Evolutionary conservation across 148 eudicot species (phyloP).

Genomic region (Fagopyrum homotropicum): DNA sequence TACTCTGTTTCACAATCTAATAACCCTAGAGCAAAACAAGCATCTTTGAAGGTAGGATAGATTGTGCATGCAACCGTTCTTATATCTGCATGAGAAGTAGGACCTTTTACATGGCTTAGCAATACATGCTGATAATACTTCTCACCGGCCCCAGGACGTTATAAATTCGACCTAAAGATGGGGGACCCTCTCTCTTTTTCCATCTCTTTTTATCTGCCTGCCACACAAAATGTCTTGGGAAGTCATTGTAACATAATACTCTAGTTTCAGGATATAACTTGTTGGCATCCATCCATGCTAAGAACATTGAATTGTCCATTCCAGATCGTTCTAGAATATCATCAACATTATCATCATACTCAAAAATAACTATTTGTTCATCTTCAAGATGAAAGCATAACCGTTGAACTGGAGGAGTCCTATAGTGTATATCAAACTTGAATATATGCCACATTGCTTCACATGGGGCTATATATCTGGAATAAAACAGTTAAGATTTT

Average conservation of each 20-base stretch:
- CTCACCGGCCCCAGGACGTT: background rate
- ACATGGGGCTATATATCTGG: no score
- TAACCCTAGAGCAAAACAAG: constrained; percentile 10
- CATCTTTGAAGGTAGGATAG: background rate
- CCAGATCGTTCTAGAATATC: no score
- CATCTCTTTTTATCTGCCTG: background rate
- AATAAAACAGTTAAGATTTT: no score
- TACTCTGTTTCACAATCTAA: constrained; percentile 17
- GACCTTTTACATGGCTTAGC: background rate
- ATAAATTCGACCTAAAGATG: background rate
- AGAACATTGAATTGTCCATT: no score
- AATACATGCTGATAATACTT: background rate
- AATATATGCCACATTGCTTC: no score
- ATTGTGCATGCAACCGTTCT: background rate
- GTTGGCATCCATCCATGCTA: background rate
- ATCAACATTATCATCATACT: no score
- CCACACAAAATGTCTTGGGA: background rate
- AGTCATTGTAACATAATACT: background rate
- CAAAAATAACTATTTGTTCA: no score
- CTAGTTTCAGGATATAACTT: background rate
- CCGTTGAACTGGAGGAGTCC: no score
- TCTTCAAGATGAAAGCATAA: no score
- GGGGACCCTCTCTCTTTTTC: no score
- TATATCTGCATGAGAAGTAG: background rate
- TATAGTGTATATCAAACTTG: no score